Evolutionary conservation across 176 grass and related monocot species (phyloP).

Genomic region (Poa annua): DNA sequence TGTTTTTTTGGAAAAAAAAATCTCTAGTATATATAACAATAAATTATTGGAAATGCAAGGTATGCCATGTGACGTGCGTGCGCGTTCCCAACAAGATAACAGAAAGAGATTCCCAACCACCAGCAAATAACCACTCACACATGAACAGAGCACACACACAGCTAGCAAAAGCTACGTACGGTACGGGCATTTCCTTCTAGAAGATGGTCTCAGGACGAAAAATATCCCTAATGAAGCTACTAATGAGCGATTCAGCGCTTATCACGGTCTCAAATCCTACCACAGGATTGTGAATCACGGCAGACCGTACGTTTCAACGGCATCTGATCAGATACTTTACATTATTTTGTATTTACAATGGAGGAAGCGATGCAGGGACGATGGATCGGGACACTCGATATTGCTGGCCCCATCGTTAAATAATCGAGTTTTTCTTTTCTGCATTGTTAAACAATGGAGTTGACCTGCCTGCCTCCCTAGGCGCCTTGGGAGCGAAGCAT

Average conservation of each 20-base stretch:
- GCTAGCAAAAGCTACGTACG: neutral
- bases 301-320: neutral
- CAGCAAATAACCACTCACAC: neutral
- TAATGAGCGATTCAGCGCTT: too few relatives aligned
- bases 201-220: neutral
- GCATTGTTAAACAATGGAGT: neutral
- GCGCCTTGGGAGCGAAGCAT: slow-evolving; percentile 32
- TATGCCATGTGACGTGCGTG: too few relatives aligned
- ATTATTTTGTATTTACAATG: neutral
- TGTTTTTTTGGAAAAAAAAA: too few relatives aligned
- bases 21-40: too few relatives aligned
- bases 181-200: neutral
- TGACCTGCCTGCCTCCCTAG: neutral
- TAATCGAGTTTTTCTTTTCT: too few relatives aligned
- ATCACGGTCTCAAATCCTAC: too few relatives aligned
- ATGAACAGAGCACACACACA: neutral
- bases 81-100: too few relatives aligned
- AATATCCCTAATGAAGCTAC: too few relatives aligned
- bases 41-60: too few relatives aligned
- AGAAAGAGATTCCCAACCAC: too few relatives aligned
- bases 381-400: too few relatives aligned
- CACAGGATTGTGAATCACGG: neutral
- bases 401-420: neutral
- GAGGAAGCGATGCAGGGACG: too few relatives aligned
- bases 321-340: neutral